Conservation (phyloP, 257 asterid species). For the Lavandula angustifolia region DNA sequence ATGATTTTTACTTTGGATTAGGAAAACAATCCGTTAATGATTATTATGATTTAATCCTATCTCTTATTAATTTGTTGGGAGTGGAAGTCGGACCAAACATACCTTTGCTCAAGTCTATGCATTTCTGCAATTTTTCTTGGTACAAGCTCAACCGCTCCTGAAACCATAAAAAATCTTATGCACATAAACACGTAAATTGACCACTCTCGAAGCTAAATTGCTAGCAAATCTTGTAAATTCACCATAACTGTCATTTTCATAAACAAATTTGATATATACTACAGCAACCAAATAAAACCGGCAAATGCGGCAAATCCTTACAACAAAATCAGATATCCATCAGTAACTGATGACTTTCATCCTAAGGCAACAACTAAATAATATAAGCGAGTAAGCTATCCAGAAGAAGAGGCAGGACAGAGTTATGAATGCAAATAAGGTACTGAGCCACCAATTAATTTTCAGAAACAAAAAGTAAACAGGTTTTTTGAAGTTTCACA, state of each 20-base stretch:
- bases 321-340: neutral
- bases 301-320: neutral
- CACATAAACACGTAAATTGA: slow-evolving; percentile 18
- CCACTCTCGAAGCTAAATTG: neutral
- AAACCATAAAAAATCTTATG: slow-evolving; percentile 21
- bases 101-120: slow-evolving; percentile 76
- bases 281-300: slow-evolving; percentile 4
- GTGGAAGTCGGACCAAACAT: slow-evolving; percentile 27
- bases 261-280: slow-evolving; percentile 1
- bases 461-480: neutral
- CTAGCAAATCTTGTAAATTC: slow-evolving; percentile 3
- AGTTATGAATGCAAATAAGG: neutral
- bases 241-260: slow-evolving; percentile 10
- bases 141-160: slow-evolving; percentile 86
- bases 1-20: slow-evolving; percentile 4
- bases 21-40: slow-evolving; percentile 1
- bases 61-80: slow-evolving; percentile 10
- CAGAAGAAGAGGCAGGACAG: slow-evolving; percentile 1
- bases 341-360: neutral
- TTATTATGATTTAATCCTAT: neutral
- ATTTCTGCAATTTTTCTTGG: slow-evolving; percentile 74
- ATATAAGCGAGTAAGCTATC: neutral
- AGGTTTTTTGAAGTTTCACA: neutral
- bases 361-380: neutral
- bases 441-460: neutral